phyloP scores from a whole-genome alignment of 1,139 yeast species.

The Pichia sp. region DNA sequence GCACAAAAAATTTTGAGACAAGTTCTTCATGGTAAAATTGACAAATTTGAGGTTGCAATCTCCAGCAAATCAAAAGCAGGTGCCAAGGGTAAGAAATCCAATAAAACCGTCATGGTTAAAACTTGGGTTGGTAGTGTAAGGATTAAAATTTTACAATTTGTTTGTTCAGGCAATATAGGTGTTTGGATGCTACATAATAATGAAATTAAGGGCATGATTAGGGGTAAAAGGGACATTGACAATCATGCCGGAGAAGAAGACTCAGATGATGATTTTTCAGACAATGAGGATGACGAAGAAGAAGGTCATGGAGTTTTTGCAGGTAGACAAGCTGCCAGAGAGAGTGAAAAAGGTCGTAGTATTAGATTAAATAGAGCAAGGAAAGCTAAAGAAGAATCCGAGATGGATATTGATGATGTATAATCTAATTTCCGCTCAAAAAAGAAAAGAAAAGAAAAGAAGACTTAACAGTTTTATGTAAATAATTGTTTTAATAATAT shows the following conservation, averaged over 20 bases:
- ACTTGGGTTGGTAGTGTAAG: neutral
- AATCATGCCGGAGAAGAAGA: neutral
- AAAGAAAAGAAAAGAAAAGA: too few species aligned
- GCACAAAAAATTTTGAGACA: slow-evolving; percentile 58
- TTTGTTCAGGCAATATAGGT: neutral
- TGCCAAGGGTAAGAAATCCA: slow-evolving; percentile 44
- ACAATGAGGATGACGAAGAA: neutral
- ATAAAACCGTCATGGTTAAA: neutral
- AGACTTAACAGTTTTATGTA: too few species aligned
- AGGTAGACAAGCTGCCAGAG: too few species aligned
- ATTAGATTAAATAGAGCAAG: neutral
- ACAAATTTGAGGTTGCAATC: slow-evolving; percentile 21
- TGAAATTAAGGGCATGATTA: neutral
- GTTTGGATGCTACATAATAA: neutral
- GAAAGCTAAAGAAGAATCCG: neutral
- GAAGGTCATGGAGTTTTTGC: too few species aligned
- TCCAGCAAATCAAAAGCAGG: neutral
- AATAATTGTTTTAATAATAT: too few species aligned
- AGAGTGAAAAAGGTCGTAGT: neutral
- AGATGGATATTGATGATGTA: too few species aligned
- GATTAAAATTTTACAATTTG: neutral
- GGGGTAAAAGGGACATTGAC: neutral
- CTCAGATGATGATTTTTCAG: neutral
- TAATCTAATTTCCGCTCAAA: too few species aligned
- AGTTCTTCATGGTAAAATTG: slow-evolving; percentile 36